Evolutionary conservation across 768 basidiomycete species (phyloP).

Genomic region (Suillus fuscotomentosus): DNA sequence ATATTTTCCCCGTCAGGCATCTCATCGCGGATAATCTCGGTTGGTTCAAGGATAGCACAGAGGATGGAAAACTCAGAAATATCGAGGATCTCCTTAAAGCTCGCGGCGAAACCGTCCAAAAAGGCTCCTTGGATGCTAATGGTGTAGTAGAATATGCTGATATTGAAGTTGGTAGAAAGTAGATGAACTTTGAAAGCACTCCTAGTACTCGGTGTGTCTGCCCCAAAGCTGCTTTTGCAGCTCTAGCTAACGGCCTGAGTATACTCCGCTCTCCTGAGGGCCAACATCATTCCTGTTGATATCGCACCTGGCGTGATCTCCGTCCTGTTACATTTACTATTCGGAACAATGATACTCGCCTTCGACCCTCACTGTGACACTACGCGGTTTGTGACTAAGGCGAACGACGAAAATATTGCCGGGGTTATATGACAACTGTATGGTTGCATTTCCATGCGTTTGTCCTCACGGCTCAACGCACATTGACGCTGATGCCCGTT

Average conservation of each 20-base stretch:
- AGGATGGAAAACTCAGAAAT: conserved; percentile 69
- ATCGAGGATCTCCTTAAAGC: conserved; percentile 80
- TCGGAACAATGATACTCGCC: background rate
- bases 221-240: background rate
- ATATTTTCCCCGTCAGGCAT: conserved; percentile 46
- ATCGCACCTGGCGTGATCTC: background rate
- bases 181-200: background rate
- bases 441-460: background rate
- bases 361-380: background rate
- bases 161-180: background rate
- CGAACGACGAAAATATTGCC: background rate
- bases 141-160: conserved; percentile 58
- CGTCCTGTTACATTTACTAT: background rate
- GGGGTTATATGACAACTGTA: background rate
- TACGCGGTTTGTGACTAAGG: background rate
- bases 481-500: background rate
- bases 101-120: conserved; percentile 73
- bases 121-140: conserved; percentile 43
- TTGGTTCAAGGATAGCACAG: conserved; percentile 86
- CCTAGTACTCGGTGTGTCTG: background rate
- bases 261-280: background rate
- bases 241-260: background rate
- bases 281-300: background rate
- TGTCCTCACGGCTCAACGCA: background rate
- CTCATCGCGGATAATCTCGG: conserved; percentile 88